Conservation (phyloP, 1,284 basidiomycete species). For the Volvariella volvacea region DNA sequence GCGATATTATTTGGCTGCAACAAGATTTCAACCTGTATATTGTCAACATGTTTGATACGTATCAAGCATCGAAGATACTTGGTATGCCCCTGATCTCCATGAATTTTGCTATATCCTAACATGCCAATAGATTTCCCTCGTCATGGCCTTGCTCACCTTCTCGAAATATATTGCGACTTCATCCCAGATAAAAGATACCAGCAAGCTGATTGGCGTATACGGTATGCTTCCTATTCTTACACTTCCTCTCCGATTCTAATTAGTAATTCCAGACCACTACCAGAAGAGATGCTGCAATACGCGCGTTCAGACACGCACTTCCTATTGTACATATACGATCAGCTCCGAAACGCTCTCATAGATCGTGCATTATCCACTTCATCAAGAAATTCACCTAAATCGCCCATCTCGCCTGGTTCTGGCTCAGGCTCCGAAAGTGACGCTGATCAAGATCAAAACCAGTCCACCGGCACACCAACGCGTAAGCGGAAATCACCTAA, state of each 20-base stretch:
- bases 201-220: constrained; percentile 94
- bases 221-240: constrained; percentile 35
- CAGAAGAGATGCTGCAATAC: constrained; percentile 86
- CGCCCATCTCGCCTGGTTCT: constrained; percentile 14
- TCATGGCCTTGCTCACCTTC: constrained; percentile 77
- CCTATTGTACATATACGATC: constrained; percentile 89
- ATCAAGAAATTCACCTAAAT: constrained; percentile 23
- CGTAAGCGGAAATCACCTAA: neutral
- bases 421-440: constrained; percentile 6
- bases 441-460: too few relatives aligned
- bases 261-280: constrained; percentile 57
- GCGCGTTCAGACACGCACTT: constrained; percentile 96
- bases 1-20: constrained; percentile 94
- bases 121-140: constrained; percentile 61
- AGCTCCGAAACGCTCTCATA: constrained; percentile 82
- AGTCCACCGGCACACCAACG: neutral
- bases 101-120: constrained; percentile 3
- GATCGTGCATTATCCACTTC: constrained; percentile 50
- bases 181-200: constrained; percentile 96
- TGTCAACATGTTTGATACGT: constrained; percentile 95
- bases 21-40: constrained; percentile 93
- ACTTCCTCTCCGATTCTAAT: constrained; percentile 4
- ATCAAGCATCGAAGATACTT: constrained; percentile 85
- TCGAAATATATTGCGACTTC: constrained; percentile 89
- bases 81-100: constrained; percentile 35